A percentile compares a stretch with the other conserved stretches of the same genome.
These are phyloP conservation scores for Cercis canadensis DNA, from an alignment of 306 rosid genomes.

Conservation along the genomic window DNA sequence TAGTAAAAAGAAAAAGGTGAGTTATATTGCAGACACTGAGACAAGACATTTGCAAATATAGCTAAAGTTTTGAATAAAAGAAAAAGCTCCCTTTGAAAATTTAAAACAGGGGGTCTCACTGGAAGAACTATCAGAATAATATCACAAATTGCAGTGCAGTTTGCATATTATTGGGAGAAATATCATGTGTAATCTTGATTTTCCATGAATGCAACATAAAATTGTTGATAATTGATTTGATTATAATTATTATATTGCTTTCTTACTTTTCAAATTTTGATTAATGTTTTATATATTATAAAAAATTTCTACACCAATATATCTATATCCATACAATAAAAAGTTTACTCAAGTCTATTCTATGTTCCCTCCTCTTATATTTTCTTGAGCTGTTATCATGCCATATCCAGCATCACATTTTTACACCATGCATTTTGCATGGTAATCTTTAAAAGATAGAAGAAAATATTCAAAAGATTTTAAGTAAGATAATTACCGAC, in stretches of 20 bases:
- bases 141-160: too few species aligned
- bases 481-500: conserved; percentile 71
- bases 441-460: conserved; percentile 14
- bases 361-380: too few species aligned
- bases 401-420: background rate
- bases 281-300: background rate
- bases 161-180: background rate
- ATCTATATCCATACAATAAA: background rate
- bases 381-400: conserved; percentile 2
- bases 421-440: conserved; percentile 21
- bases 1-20: too few species aligned
- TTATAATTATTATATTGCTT: background rate
- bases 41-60: too few species aligned
- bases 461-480: conserved; percentile 35
- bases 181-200: conserved; percentile 3
- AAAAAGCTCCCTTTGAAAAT: too few species aligned
- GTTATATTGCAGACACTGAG: too few species aligned
- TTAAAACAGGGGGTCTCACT: too few species aligned
- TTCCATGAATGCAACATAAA: background rate
- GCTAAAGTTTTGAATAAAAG: too few species aligned
- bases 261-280: background rate
- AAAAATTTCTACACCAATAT: background rate
- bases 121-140: too few species aligned
- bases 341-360: too few species aligned
- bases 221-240: conserved; percentile 12